These are phyloP conservation scores for Puccinia coronata DNA, from an alignment of 1,284 basidiomycete genomes.

Conservation along the genomic window DNA sequence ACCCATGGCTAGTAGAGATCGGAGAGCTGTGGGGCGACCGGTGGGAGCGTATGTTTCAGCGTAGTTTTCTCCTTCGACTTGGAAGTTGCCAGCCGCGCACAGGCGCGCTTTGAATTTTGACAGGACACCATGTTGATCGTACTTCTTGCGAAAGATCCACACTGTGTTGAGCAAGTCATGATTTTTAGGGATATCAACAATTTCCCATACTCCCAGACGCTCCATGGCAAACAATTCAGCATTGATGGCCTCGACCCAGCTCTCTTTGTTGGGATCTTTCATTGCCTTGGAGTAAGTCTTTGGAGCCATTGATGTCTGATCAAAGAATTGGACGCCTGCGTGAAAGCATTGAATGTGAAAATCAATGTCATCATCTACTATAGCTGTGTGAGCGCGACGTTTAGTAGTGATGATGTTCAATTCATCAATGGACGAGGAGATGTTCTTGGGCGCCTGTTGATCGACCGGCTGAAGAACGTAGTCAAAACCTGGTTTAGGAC, in stretches of 20 bases:
- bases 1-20: background rate
- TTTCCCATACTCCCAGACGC: background rate
- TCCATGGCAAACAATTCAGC: background rate
- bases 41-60: background rate
- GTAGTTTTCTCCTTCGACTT: background rate
- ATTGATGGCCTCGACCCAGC: background rate
- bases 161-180: background rate
- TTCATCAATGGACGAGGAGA: background rate
- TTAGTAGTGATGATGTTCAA: background rate
- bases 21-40: background rate
- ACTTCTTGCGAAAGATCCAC: constrained; percentile 13
- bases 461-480: too few species aligned
- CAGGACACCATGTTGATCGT: background rate
- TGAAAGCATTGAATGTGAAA: background rate
- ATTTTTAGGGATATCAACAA: background rate
- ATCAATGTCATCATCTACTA: background rate
- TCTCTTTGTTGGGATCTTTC: background rate
- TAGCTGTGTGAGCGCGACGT: background rate
- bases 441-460: background rate
- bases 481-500: too few species aligned
- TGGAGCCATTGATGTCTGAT: background rate
- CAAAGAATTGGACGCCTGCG: too few species aligned
- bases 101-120: constrained; percentile 1
- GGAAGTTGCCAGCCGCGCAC: background rate
- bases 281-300: background rate